Conservation (phyloP, 78 protist genomes). For the Creolimax fragrantissima region DNA sequence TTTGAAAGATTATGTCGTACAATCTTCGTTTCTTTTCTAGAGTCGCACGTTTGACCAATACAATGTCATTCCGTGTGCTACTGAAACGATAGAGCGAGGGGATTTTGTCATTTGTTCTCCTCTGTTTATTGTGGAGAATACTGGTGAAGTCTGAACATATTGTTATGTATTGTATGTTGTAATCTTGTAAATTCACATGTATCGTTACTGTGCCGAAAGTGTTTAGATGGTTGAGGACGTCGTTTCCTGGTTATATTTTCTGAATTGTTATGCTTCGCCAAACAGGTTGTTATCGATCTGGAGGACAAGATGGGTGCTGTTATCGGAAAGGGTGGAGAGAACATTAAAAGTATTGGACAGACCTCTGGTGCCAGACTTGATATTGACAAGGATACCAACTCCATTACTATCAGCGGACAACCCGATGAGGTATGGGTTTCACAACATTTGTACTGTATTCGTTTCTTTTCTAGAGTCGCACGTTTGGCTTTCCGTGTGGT, state of each 20-base stretch:
- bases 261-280: too few species aligned
- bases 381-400: neutral
- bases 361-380: neutral
- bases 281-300: neutral
- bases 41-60: neutral
- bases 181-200: too few species aligned
- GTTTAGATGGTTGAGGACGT: too few species aligned
- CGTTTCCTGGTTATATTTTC: too few species aligned
- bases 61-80: too few species aligned
- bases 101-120: neutral
- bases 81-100: neutral
- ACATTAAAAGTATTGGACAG: neutral
- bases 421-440: neutral
- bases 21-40: neutral
- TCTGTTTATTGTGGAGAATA: neutral
- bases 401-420: neutral
- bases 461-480: neutral
- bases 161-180: too few species aligned
- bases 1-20: too few species aligned
- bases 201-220: too few species aligned
- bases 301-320: neutral
- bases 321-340: slow-evolving; percentile 12
- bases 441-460: neutral
- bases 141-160: neutral
- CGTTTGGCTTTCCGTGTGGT: neutral